Evolutionary conservation across 768 basidiomycete species (phyloP), one percentile per base, ranked within the genome.

Genomic region (Lentinus brumalis): DNA sequence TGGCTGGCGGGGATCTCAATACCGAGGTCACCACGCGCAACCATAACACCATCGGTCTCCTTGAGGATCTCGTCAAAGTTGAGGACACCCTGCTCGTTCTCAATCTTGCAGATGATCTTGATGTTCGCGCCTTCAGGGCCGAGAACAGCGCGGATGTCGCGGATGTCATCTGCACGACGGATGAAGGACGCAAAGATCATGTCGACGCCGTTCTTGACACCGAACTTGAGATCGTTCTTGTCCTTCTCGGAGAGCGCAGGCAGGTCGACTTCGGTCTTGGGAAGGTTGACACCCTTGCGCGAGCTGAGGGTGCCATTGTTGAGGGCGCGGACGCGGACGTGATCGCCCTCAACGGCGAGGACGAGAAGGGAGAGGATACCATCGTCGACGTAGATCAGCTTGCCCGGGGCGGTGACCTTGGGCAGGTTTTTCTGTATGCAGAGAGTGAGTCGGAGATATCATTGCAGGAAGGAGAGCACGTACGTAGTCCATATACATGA

Each of bases 131-230:
- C 97, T 53, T 94, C 95, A 38, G 96, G 89, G 50, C 97, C 97
- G 66, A 99, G 88, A 63, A 96, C 92, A 52, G 86, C 82, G 66
- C 95, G 91, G 75, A 99, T 98, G 70, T 97, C 93, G 66, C 79
- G 83, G 72, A 99, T 96, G 74, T 99, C 97, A 69, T 97, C 84
- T 30, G 86, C 96, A 58, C 91, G 88, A 63, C 97, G 94, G 76
- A 99, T 98, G 76, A 98, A 99, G 3, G 97, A 98, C 6, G 97
- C 97, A 73, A 99, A 99, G 70, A 99, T 77, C 96, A 99, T 98
- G 82, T 99, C 97, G 64, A 99, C 96, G 62, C 89, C 89, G 76
- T 99, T 98, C 84, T 87, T 90, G 71, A 97, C 96, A 76, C 97
- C 97, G 65, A 98, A 99, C 64, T 81, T 75, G 61, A 99, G 77